Conservation (phyloP, 148 eudicot species). For the Nepenthes mirabilis region DNA sequence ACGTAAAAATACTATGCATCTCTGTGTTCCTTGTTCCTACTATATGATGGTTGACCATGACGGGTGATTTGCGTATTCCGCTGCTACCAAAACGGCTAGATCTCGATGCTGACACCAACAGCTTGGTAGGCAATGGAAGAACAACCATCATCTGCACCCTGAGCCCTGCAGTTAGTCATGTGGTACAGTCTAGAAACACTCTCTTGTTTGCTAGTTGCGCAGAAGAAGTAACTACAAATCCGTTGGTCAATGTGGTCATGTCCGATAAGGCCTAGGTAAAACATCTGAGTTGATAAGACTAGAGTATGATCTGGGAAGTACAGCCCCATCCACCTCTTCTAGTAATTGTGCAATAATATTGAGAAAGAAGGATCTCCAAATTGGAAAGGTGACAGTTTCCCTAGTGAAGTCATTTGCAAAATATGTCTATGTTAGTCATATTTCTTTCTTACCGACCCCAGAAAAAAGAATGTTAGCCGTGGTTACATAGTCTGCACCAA, state of each 20-base stretch:
- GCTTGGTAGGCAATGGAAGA: slow-evolving; percentile 96
- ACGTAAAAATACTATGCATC: too few species aligned
- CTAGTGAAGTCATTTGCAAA: neutral
- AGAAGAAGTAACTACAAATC: slow-evolving; percentile 86
- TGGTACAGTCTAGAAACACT: slow-evolving; percentile 95
- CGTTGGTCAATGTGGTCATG: slow-evolving; percentile 94
- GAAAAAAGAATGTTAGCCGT: too few species aligned
- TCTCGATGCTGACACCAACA: too few species aligned
- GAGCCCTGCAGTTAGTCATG: slow-evolving; percentile 89
- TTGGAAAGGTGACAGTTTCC: slow-evolving; percentile 54
- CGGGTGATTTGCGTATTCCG: too few species aligned
- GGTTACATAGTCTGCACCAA: too few species aligned
- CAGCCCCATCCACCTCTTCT: slow-evolving; percentile 54
- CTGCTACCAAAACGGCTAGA: too few species aligned
- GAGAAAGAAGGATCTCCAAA: slow-evolving; percentile 78
- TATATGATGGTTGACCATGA: too few species aligned
- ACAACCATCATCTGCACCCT: slow-evolving; percentile 90
- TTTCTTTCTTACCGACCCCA: too few species aligned
- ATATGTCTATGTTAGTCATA: neutral
- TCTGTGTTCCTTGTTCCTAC: too few species aligned
- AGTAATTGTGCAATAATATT: slow-evolving; percentile 52
- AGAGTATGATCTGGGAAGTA: slow-evolving; percentile 68
- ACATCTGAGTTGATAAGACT: slow-evolving; percentile 79
- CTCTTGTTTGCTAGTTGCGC: slow-evolving; percentile 91
- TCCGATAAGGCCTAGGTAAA: slow-evolving; percentile 96